Conservation (phyloP, 768 basidiomycete genomes). For the Epithele typhae region DNA sequence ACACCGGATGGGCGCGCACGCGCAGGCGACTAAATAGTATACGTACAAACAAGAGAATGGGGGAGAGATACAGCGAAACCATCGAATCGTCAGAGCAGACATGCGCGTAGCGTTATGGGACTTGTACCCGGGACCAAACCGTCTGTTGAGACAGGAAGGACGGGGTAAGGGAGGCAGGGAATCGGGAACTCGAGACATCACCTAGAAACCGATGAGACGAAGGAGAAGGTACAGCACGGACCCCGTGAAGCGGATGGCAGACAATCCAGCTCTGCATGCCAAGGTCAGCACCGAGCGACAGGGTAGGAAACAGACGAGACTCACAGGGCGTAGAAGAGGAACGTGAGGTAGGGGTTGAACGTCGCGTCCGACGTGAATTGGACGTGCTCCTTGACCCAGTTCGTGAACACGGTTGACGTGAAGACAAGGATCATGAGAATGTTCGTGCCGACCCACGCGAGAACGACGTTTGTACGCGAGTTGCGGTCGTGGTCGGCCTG, state of each 20-base stretch:
- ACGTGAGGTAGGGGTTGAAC: conserved; percentile 88
- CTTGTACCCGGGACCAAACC: too few species aligned
- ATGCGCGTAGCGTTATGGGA: neutral
- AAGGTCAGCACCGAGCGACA: neutral
- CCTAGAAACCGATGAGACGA: conserved; percentile 64
- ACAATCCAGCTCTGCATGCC: conserved; percentile 62
- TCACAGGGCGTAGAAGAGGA: conserved; percentile 69
- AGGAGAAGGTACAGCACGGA: conserved; percentile 77
- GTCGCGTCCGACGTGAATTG: conserved; percentile 40
- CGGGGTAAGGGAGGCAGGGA: too few species aligned
- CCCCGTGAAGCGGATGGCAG: conserved; percentile 76
- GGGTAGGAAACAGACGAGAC: conserved; percentile 13
- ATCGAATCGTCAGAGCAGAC: neutral
- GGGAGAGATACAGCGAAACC: conserved; percentile 10
- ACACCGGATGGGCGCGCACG: too few species aligned
- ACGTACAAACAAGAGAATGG: conserved; percentile 12
- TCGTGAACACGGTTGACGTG: conserved; percentile 71
- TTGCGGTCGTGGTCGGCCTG: conserved; percentile 84
- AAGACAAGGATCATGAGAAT: conserved; percentile 75
- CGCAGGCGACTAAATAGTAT: too few species aligned
- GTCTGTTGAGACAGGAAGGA: too few species aligned
- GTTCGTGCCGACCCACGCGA: conserved; percentile 82
- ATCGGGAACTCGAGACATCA: too few species aligned
- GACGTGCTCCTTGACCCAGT: conserved; percentile 65
- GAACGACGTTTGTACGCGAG: conserved; percentile 80